Base-by-base conservation (phyloP, 768 basidiomycete species). In the Pulveroboletus frians region DNA sequence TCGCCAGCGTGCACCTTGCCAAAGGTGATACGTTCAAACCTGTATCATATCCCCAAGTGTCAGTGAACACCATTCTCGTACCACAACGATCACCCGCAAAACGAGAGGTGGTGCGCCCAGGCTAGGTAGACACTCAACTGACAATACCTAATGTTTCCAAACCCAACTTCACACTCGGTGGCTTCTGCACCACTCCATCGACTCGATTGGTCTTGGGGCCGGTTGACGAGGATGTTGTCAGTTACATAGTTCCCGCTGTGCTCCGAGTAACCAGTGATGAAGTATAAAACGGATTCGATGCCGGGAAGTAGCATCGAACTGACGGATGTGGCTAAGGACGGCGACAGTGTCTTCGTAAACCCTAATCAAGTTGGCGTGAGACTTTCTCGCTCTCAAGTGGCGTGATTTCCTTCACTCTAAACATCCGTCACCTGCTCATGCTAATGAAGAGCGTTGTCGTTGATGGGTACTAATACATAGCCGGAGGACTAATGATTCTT, bases 161-260 rank as follows among this genome's bases (percentile, higher is more conserved):
- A 30, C 78, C n/a, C n/a, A n/a, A n/a, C n/a, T 77, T 79, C 39
- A 72, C 65, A 55, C 73, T 78, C 4, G 75, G 64, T 5, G 76
- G 73, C 37, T 83, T 79, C 41, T 78, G 80, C 80, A 6, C 83
- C 83, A 43, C 85, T 89, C 88, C 87, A 90, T 70, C 88, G 70
- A 61, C 85, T 88, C 3, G 73, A 70, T 49, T 79, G 79, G 59
- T 88, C 84, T 43, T 66, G 64, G 0, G 85, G 85, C 17, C 71
- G 73, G 64, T 88, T 81, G 17, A 78, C 68, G 21, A 84, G 65
- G 47, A 90, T 85, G 53, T 88, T 84, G 51, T 86, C 79, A 3
- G 85, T 76, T 23, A 71, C 73, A 68, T 88, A 88, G 54, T 71
- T 74, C 3, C 82, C 83, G 56, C 84, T 87, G 64, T 85, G 85